A percentile compares a stretch with the other conserved stretches of the same genome.
phyloP scores from a whole-genome alignment of 2,329 filamentous ascomycete species.

The Ophidiomyces ophidiicola region DNA sequence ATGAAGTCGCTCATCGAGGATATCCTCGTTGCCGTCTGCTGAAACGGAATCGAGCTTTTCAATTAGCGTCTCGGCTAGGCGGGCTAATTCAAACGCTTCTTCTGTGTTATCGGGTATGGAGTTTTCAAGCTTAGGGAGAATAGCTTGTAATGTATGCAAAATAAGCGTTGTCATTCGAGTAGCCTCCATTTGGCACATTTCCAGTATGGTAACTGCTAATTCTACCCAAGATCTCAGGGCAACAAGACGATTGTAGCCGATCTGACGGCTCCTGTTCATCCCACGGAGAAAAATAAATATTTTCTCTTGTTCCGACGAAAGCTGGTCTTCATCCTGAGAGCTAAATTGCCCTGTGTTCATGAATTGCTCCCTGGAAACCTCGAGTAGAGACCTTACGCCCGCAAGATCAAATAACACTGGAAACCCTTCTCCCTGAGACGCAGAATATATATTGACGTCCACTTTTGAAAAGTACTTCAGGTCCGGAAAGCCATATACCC shows the following conservation, averaged over 20 bases:
- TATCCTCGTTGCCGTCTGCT: slow-evolving; percentile 41
- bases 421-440: slow-evolving; percentile 43
- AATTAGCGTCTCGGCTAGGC: slow-evolving; percentile 57
- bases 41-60: slow-evolving; percentile 30
- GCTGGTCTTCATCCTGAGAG: slow-evolving; percentile 31
- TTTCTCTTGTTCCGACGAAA: slow-evolving; percentile 29
- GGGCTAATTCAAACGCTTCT: slow-evolving; percentile 64
- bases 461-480: slow-evolving; percentile 53
- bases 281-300: slow-evolving; percentile 30
- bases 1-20: slow-evolving; percentile 78
- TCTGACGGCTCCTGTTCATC: slow-evolving; percentile 30
- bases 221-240: slow-evolving; percentile 76
- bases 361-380: slow-evolving; percentile 37
- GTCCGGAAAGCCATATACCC: slow-evolving; percentile 38
- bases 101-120: slow-evolving; percentile 56
- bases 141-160: slow-evolving; percentile 72
- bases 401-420: slow-evolving; percentile 52
- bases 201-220: slow-evolving; percentile 69
- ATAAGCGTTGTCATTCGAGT: slow-evolving; percentile 64
- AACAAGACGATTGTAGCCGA: slow-evolving; percentile 42
- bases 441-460: slow-evolving; percentile 53
- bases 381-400: slow-evolving; percentile 60
- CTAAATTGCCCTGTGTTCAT: slow-evolving; percentile 35
- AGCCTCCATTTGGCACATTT: slow-evolving; percentile 66
- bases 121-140: slow-evolving; percentile 74